phyloP scores from a whole-genome alignment of 305 asterid genomes.

The Fraxinus latifolia region DNA sequence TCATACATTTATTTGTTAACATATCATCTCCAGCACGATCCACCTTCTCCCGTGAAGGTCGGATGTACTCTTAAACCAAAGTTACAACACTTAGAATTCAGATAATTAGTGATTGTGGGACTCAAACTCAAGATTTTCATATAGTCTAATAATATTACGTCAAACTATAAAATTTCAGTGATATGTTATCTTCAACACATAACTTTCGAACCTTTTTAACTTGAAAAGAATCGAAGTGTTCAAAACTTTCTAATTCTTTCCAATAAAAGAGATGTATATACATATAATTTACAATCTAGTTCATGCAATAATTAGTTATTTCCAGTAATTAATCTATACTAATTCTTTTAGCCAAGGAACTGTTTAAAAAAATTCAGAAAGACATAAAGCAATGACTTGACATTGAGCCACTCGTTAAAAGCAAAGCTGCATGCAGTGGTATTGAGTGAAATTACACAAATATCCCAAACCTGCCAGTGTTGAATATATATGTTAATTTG shows the following conservation, averaged over 20 bases:
- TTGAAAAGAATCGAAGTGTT: not conserved
- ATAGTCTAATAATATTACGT: too few species aligned
- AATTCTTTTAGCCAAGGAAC: not conserved
- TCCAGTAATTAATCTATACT: not conserved
- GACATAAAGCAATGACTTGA: constrained; percentile 2
- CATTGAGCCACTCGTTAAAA: constrained; percentile 3
- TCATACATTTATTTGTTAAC: not conserved
- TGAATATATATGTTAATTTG: not conserved
- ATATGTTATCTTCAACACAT: not conserved
- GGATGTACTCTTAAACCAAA: not conserved
- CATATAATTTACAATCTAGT: not conserved
- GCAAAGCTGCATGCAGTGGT: not conserved
- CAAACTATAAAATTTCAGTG: too few species aligned
- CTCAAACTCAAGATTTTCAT: too few species aligned
- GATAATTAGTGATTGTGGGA: too few species aligned
- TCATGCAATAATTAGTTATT: not conserved
- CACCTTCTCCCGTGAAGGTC: not conserved
- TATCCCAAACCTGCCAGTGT: not conserved
- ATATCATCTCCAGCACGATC: not conserved
- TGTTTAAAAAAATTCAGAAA: not conserved
- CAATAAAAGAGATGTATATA: not conserved
- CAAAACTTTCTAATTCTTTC: not conserved
- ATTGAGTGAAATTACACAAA: not conserved
- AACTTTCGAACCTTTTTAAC: not conserved
- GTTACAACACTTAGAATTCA: too few species aligned